Percentiles rank a stretch among this genome's conserved stretches.
phyloP scores from a whole-genome alignment of 2,329 filamentous ascomycete genomes.

The Verticillium nubilum region DNA sequence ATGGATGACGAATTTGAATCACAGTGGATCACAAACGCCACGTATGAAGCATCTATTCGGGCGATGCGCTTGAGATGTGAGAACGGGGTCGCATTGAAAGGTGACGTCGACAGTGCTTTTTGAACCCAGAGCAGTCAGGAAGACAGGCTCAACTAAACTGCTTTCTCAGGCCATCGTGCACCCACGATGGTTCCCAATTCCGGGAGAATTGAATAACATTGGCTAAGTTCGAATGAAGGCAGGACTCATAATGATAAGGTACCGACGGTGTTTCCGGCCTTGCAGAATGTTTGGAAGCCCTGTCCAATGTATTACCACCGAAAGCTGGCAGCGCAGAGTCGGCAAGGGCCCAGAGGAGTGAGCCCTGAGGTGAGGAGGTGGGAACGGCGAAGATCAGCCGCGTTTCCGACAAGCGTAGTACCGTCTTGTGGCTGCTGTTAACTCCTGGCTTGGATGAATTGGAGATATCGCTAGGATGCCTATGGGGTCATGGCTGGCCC shows the following conservation, averaged over 20 bases:
- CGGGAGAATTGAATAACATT: conserved; percentile 1
- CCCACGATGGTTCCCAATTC: too few relatives aligned
- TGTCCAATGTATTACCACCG: neutral
- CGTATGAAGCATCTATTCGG: neutral
- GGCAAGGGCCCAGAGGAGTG: neutral
- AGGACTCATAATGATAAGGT: neutral
- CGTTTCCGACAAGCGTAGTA: neutral
- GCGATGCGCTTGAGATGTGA: neutral
- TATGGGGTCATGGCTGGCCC: neutral
- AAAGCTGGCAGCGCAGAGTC: neutral
- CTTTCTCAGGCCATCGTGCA: neutral
- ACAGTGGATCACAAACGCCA: neutral
- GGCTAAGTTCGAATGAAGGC: neutral
- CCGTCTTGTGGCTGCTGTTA: neutral
- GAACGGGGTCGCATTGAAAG: neutral
- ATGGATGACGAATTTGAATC: neutral
- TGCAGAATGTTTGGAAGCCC: neutral
- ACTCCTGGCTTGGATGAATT: neutral
- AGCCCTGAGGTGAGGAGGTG: neutral
- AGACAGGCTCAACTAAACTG: neutral
- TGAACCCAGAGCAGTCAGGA: neutral
- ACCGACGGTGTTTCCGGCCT: too few relatives aligned
- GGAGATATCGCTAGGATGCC: neutral
- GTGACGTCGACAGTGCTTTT: neutral
- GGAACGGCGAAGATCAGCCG: neutral